Evolutionary conservation across 495 filamentous ascomycete genomes (phyloP), one percentile per base, ranked within the genome.

Genomic region (Penicillium desertorum): DNA sequence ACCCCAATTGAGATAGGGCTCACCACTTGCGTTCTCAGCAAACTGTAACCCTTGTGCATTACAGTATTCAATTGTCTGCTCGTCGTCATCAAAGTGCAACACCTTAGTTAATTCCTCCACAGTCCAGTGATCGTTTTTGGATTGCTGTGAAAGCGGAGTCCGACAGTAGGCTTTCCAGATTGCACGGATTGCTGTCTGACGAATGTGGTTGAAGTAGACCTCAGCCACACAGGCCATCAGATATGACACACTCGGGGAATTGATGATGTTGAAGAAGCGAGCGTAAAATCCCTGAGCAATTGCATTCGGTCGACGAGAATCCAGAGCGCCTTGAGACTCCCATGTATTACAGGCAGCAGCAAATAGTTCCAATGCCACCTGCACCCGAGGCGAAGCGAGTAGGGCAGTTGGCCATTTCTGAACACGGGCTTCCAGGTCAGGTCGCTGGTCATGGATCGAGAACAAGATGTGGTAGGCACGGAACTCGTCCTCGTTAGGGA

Each of bases 201-300:
- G 90, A 23, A 98, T 77, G 16, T 84, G 76, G 50, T 86, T 89
- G 73, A 98, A 98, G 61, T 92, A 89, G 16, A 92, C 86, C 67
- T 97, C 92, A 2, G 92, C 92, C 39, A 96, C 87, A 68, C 93
- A 97, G 6, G 89, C 93, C 88, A 95, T 93, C 19, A 92, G 81
- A 70, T 96, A 98, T 0, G 93, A 90, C 2, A 92, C 83, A 49
- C 78, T 71, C 2, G 80, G 80, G 10, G 87, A 86, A 51, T 84
- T 79, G 41, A 97, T 75, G 37, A 94, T 77, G 2, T 76, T 77
- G 73, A 95, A 98, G 67, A 94, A 94, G 25, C 85, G 81, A 19
- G 78, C 65, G 62, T 83, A 88, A 48, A 86, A 86, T 3, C 84
- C 81, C 51, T 88, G 83, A 2, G 86, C 78, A 57, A 85, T 74